Evolutionary conservation across 1,139 yeast species (phyloP).

Genomic region (Suhomyces wounanorum): DNA sequence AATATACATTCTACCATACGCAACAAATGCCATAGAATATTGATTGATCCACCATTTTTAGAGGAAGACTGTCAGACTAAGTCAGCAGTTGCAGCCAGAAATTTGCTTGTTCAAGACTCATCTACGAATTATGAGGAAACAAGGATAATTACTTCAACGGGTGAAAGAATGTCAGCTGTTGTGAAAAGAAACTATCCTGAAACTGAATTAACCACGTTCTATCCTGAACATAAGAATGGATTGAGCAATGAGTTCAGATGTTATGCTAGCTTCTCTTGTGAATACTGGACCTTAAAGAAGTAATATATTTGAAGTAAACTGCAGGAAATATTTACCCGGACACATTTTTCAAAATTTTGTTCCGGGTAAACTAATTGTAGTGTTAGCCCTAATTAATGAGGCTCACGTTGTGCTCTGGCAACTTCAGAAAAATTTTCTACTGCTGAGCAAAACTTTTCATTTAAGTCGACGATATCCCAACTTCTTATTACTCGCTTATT

Average conservation of each 20-base stretch:
- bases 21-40: constrained; percentile 68
- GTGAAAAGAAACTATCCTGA: constrained; percentile 66
- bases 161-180: constrained; percentile 77
- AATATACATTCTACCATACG: constrained; percentile 58
- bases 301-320: background rate
- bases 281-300: constrained; percentile 35
- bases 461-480: constrained; percentile 6
- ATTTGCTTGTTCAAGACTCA: constrained; percentile 49
- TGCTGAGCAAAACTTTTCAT: constrained; percentile 7
- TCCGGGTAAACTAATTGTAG: background rate
- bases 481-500: constrained; percentile 1
- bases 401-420: constrained; percentile 12
- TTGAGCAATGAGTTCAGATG: constrained; percentile 86
- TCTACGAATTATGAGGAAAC: constrained; percentile 45
- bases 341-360: background rate
- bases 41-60: constrained; percentile 88
- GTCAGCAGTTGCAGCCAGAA: constrained; percentile 68
- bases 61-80: constrained; percentile 80
- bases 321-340: background rate
- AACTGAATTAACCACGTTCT: constrained; percentile 61
- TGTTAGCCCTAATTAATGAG: constrained; percentile 1
- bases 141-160: constrained; percentile 74
- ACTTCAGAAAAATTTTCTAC: constrained; percentile 8
- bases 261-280: constrained; percentile 70
- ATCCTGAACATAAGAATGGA: constrained; percentile 83